Evolutionary conservation across 805 yeast species (phyloP), one percentile per base, ranked within the genome.

Genomic region (Zygoascus tannicola): DNA sequence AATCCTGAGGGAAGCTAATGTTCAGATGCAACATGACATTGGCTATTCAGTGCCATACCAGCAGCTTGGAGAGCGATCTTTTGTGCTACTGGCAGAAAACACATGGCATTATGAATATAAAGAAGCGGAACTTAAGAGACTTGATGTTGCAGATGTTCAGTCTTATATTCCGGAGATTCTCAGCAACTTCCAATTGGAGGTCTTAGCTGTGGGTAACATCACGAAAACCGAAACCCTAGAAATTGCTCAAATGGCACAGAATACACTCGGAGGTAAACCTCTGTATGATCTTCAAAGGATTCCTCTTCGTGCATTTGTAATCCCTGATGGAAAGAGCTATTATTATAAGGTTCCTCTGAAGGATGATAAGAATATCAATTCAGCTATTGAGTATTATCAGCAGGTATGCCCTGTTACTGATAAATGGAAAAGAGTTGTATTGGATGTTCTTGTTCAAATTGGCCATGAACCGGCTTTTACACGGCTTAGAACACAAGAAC

Each of bases 401-500:
- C 95, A 86, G 61, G 60, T 85, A 32, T 86, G 83, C 12, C 54
- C 69, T 49, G 44, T 66, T 44, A 53, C 68, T 48, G 68, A 82
- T 62, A 43, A 56, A n/a, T 63, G 60, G 37, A 53, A 58, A 23
- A 65, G 77, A 37, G 73, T 79, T 0, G 56, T 74, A 44, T 70
- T 82, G 10, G 85, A 81, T 40, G 64, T 90, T 42, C 63, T 85
- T 38, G 75, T 82, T 0, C 90, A 84, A 49, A 73, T 87, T 50
- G 67, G 82, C 40, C 77, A 75, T 52, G 97, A 90, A 59, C 97
- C 96, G 3, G 83, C 90, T 46, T 92, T 90, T 64, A 81, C 85
- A 57, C 83, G 83, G 50, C 71, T 90, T 46, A 75, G 98, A 63
- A 90, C 98, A 4, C 81, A 85, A 55, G 97, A 90, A 65, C 97